A percentile compares a stretch with the other conserved stretches of the same genome.
Evolutionary conservation across 371 early-diverging fungal species (phyloP).

Genomic region (Apophysomyces trapeziformis): DNA sequence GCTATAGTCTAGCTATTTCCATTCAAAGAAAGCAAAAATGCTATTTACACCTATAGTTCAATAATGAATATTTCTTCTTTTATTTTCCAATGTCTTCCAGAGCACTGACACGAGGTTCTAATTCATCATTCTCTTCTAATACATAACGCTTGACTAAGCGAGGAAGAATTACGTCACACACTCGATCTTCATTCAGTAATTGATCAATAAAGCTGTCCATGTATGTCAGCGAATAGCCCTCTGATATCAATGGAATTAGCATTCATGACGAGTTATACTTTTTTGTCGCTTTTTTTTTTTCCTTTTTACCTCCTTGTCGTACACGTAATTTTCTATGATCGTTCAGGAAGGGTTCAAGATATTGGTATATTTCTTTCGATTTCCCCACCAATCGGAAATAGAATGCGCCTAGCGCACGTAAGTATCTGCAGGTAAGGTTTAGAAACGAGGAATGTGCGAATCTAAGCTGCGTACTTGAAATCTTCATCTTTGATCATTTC

Average conservation of each 20-base stretch:
- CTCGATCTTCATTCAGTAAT: conserved; percentile 78
- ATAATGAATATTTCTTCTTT: not conserved
- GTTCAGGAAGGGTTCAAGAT: conserved; percentile 84
- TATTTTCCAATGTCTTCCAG: conserved; percentile 59
- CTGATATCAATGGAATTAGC: conserved; percentile 69
- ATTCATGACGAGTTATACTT: conserved; percentile 70
- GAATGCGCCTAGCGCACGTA: conserved; percentile 89
- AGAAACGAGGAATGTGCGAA: not conserved
- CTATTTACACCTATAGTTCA: too few relatives aligned
- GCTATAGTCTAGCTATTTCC: not conserved
- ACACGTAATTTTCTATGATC: conserved; percentile 88
- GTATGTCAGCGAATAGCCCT: conserved; percentile 64
- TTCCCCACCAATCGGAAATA: conserved; percentile 84
- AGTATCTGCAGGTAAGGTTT: conserved; percentile 54
- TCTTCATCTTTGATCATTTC: conserved; percentile 78
- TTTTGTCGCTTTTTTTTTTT: conserved; percentile 66
- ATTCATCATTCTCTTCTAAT: conserved; percentile 86
- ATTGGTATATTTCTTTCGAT: conserved; percentile 79
- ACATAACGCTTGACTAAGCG: conserved; percentile 77
- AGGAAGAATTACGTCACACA: conserved; percentile 91
- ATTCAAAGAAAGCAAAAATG: not conserved
- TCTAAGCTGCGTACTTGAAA: conserved; percentile 62
- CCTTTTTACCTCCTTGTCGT: conserved; percentile 60
- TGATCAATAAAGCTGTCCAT: conserved; percentile 95
- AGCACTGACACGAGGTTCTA: conserved; percentile 82